Percentiles rank a stretch among this genome's conserved stretches.
Evolutionary conservation across 768 basidiomycete species (phyloP).

Genomic region (Suillus sp.): DNA sequence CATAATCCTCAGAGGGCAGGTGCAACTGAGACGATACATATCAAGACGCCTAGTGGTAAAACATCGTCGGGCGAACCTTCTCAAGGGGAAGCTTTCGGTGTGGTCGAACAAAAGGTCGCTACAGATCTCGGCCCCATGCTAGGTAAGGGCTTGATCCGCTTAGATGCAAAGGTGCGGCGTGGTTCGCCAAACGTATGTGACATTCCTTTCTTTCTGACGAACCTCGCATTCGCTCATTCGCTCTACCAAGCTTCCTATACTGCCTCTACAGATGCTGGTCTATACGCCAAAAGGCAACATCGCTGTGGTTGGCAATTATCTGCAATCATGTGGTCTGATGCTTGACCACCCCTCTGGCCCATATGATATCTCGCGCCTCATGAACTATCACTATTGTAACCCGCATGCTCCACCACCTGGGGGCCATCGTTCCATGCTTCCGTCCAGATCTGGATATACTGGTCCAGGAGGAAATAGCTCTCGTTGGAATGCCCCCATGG

Average conservation of each 20-base stretch:
- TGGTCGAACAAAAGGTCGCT: conserved; percentile 86
- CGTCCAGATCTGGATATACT: conserved; percentile 44
- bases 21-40: conserved; percentile 73
- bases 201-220: conserved; percentile 16
- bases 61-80: conserved; percentile 53
- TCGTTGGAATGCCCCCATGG: conserved; percentile 60
- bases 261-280: conserved; percentile 83
- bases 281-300: conserved; percentile 96
- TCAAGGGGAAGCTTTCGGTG: conserved; percentile 71
- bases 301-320: conserved; percentile 72
- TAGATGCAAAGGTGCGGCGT: conserved; percentile 76
- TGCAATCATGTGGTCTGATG: conserved; percentile 66
- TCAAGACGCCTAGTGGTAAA: conserved; percentile 62
- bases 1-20: conserved; percentile 56
- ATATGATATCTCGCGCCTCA: conserved; percentile 60
- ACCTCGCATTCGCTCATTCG: conserved; percentile 20
- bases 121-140: conserved; percentile 80
- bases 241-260: conserved; percentile 66
- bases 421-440: conserved; percentile 50
- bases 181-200: conserved; percentile 56
- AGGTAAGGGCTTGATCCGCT: conserved; percentile 77
- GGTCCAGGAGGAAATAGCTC: conserved; percentile 39
- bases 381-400: conserved; percentile 77
- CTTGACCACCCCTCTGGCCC: conserved; percentile 80
- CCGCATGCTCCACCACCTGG: conserved; percentile 85